A percentile compares a stretch with the other conserved stretches of the same genome.
phyloP scores from a whole-genome alignment of 1,284 basidiomycete genomes.

The Stygiomarasmius scandens region DNA sequence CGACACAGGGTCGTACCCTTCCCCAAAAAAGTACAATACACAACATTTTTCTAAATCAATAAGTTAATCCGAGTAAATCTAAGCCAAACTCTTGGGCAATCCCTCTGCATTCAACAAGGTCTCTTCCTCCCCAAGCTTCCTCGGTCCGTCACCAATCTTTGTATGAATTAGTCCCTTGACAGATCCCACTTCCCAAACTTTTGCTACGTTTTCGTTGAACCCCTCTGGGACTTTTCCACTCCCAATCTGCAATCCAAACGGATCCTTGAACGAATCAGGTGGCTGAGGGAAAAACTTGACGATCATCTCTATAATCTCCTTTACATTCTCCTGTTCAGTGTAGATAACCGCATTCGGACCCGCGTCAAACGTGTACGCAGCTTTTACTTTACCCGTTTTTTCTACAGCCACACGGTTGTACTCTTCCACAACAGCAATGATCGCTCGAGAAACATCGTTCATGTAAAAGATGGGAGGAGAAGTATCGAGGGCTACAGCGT shows the following conservation, averaged over 20 bases:
- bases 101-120: slow-evolving; percentile 60
- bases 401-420: slow-evolving; percentile 85
- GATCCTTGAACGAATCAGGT: slow-evolving; percentile 73
- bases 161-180: slow-evolving; percentile 93
- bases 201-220: slow-evolving; percentile 81
- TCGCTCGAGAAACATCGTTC: slow-evolving; percentile 91
- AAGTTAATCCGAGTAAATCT: no score
- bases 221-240: slow-evolving; percentile 59
- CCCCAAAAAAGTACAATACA: no score
- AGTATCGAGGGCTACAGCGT: slow-evolving; percentile 96
- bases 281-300: slow-evolving; percentile 84
- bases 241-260: slow-evolving; percentile 58
- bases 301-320: slow-evolving; percentile 77
- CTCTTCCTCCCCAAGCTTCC: slow-evolving; percentile 59
- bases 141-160: slow-evolving; percentile 87
- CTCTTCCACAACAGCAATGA: slow-evolving; percentile 89
- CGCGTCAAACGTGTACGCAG: slow-evolving; percentile 98
- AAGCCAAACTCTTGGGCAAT: slow-evolving; percentile 46
- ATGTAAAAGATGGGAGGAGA: slow-evolving; percentile 99
- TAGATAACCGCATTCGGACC: slow-evolving; percentile 99
- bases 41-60: no score
- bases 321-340: slow-evolving; percentile 77
- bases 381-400: slow-evolving; percentile 68
- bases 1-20: no score
- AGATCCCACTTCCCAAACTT: slow-evolving; percentile 71